Conservation (phyloP, 2,329 filamentous ascomycete genomes). For the Pseudocercospora musae region DNA sequence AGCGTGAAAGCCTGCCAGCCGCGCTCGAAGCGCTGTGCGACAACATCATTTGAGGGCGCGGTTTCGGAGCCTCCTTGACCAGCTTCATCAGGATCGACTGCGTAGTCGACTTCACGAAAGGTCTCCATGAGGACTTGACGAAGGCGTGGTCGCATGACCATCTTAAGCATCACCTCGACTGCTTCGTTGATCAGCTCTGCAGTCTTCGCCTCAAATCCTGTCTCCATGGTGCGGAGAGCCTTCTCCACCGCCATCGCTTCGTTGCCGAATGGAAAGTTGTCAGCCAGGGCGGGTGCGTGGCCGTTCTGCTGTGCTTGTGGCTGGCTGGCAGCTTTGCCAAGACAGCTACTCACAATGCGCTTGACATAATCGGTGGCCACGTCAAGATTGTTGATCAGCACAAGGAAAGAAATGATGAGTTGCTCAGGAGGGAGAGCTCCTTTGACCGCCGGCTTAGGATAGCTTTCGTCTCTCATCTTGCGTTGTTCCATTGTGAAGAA, state of each 20-base stretch:
- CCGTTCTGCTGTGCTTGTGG: conserved; percentile 10
- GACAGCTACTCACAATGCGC: conserved; percentile 72
- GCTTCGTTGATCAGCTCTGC: conserved; percentile 80
- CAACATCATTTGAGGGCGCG: conserved; percentile 56
- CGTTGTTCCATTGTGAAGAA: conserved; percentile 97
- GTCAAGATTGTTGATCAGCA: conserved; percentile 94
- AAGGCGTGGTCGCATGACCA: conserved; percentile 80
- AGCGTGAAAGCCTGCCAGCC: conserved; percentile 83
- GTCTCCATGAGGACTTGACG: conserved; percentile 81
- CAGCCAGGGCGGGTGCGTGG: conserved; percentile 32
- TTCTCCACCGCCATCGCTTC: conserved; percentile 69
- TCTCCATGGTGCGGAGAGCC: conserved; percentile 65
- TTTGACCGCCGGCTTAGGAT: conserved; percentile 74
- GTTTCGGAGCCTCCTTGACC: conserved; percentile 50
- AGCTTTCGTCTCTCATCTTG: conserved; percentile 95
- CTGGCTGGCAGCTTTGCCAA: conserved; percentile 38
- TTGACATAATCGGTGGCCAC: conserved; percentile 85
- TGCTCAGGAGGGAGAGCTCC: conserved; percentile 83
- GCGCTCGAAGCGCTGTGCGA: conserved; percentile 74
- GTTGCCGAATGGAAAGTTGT: conserved; percentile 75
- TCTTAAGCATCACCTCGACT: conserved; percentile 78
- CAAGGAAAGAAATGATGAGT: conserved; percentile 82
- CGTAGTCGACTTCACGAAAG: conserved; percentile 89
- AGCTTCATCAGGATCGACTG: conserved; percentile 54
- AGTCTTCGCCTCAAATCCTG: conserved; percentile 72